Conservation (phyloP, 1,284 basidiomycete species). For the Rhodotorula sp. region DNA sequence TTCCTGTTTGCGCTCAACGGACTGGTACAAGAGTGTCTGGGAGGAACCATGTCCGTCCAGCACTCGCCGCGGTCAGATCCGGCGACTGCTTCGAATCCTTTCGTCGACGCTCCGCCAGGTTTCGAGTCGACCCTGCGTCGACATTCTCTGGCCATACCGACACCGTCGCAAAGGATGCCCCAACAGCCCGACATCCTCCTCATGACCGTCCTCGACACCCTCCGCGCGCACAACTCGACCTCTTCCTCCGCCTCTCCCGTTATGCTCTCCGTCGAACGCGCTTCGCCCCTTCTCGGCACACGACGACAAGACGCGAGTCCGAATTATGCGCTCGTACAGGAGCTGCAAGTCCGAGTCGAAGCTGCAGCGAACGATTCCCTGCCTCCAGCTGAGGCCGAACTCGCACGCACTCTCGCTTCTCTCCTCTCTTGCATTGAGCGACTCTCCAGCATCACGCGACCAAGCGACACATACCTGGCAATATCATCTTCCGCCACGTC, state of each 20-base stretch:
- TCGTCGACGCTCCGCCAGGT: constrained; percentile 8
- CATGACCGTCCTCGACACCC: constrained; percentile 9
- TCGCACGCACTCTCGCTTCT: constrained; percentile 64
- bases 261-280: constrained; percentile 17
- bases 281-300: constrained; percentile 7
- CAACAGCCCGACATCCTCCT: constrained; percentile 15
- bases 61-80: neutral
- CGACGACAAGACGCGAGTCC: neutral
- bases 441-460: constrained; percentile 54
- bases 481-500: constrained; percentile 25
- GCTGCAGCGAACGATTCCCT: constrained; percentile 44
- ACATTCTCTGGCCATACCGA: neutral
- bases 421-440: constrained; percentile 66
- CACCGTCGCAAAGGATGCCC: neutral
- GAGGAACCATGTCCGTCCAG: neutral
- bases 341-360: constrained; percentile 1
- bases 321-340: neutral
- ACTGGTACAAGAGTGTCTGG: constrained; percentile 21
- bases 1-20: constrained; percentile 34
- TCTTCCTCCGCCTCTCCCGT: neutral
- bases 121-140: neutral
- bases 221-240: neutral
- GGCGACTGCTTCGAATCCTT: neutral
- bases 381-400: constrained; percentile 57
- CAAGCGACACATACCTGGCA: constrained; percentile 28